These are phyloP conservation scores for Sporothrix dimorphospora DNA, from an alignment of 2,329 filamentous ascomycete species.

Conservation along the genomic window DNA sequence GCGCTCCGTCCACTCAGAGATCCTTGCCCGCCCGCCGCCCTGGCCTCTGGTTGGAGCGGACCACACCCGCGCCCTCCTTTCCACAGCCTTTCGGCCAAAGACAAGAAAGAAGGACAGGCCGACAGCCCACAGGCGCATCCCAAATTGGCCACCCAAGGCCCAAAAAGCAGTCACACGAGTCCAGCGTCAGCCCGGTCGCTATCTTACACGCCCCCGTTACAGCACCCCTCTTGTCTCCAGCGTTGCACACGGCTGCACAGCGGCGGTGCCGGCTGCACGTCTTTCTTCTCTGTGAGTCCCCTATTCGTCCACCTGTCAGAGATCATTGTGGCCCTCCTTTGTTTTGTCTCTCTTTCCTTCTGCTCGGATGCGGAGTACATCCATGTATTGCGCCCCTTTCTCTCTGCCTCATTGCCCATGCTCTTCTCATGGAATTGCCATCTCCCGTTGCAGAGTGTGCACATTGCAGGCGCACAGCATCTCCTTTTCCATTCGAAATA, in stretches of 20 bases:
- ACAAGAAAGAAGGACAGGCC: neutral
- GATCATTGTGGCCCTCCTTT: neutral
- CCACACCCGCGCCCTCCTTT: conserved; percentile 5
- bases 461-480: neutral
- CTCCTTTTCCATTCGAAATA: neutral
- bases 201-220: conserved; percentile 6
- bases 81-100: neutral
- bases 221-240: conserved; percentile 1
- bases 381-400: neutral
- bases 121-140: neutral
- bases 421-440: neutral
- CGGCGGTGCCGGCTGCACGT: conserved; percentile 19
- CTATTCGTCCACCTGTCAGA: conserved; percentile 10
- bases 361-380: no score
- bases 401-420: neutral
- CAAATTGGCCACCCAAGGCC: neutral
- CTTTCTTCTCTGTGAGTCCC: conserved; percentile 4
- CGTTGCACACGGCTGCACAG: conserved; percentile 19
- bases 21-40: neutral
- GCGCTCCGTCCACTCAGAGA: neutral
- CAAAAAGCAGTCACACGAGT: conserved; percentile 22
- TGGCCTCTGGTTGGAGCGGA: conserved; percentile 24
- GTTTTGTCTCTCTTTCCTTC: conserved; percentile 2
- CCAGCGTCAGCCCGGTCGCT: neutral
- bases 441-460: neutral